A percentile compares a stretch with the other conserved stretches of the same genome.
Evolutionary conservation across 1,139 yeast species (phyloP).

Genomic region (Arxiozyma slooffiae): DNA sequence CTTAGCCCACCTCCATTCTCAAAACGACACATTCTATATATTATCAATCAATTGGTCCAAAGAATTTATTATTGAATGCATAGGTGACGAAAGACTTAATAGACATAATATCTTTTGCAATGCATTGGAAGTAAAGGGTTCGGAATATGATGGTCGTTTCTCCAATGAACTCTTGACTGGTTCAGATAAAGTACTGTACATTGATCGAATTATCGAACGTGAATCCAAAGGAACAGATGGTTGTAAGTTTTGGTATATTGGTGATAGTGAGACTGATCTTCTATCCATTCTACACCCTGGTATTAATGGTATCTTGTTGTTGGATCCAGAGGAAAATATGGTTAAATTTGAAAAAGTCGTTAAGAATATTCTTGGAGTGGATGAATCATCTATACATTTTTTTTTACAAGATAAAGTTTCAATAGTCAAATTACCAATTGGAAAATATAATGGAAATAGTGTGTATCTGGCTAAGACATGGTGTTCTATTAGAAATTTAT

Average conservation of each 20-base stretch:
- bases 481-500: conserved; percentile 7
- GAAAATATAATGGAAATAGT: conserved; percentile 9
- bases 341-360: conserved; percentile 16
- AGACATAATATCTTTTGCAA: conserved; percentile 20
- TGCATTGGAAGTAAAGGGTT: conserved; percentile 11
- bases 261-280: conserved; percentile 30
- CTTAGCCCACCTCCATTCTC: not conserved
- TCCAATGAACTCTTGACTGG: conserved; percentile 23
- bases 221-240: not conserved
- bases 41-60: conserved; percentile 28
- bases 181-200: conserved; percentile 19
- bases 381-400: conserved; percentile 1
- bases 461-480: conserved; percentile 18
- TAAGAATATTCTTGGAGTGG: conserved; percentile 12
- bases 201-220: conserved; percentile 9
- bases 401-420: not conserved
- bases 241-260: conserved; percentile 22
- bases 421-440: not conserved
- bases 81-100: conserved; percentile 7
- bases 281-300: conserved; percentile 22
- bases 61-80: conserved; percentile 20
- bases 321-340: conserved; percentile 24
- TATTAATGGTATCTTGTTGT: conserved; percentile 22
- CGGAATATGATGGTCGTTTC: conserved; percentile 20
- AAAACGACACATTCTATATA: conserved; percentile 13